Conservation (phyloP, 2,329 filamentous ascomycete species). For the Bipolaris sorokiniana region DNA sequence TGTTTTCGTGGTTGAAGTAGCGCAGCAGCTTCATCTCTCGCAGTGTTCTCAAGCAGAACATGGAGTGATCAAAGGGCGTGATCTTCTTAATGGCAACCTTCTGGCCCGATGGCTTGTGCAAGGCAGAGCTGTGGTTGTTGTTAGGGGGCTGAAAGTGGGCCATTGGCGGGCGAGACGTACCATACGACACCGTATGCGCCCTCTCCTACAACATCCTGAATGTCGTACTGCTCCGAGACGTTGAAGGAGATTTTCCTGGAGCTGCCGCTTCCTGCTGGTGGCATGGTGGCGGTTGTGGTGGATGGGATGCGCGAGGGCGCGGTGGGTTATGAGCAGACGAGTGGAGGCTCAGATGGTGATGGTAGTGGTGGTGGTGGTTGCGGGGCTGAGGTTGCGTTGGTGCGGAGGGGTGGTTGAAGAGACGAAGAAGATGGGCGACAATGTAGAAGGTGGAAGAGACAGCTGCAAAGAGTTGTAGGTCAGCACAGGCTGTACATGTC, state of each 20-base stretch:
- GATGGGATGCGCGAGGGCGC: constrained; percentile 30
- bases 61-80: constrained; percentile 97
- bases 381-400: constrained; percentile 17
- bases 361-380: constrained; percentile 14
- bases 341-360: constrained; percentile 17
- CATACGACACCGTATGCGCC: constrained; percentile 98
- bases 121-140: constrained; percentile 72
- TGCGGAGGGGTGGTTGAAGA: not conserved
- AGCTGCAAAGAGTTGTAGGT: constrained; percentile 28
- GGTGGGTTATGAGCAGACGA: constrained; percentile 17
- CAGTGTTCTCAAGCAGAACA: constrained; percentile 95
- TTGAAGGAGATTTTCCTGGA: constrained; percentile 98
- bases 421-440: constrained; percentile 1
- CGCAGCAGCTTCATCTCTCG: constrained; percentile 99
- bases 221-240: constrained; percentile 98
- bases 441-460: constrained; percentile 9
- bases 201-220: constrained; percentile 98
- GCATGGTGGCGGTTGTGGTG: constrained; percentile 39
- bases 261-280: constrained; percentile 54
- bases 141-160: constrained; percentile 25
- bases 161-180: constrained; percentile 61
- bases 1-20: constrained; percentile 99
- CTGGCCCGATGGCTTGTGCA: constrained; percentile 97
- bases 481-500: constrained; percentile 23
- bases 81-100: constrained; percentile 99